A percentile compares a stretch with the other conserved stretches of the same genome.
These are phyloP conservation scores for Avena insularis DNA, from an alignment of 176 grass and related monocot genomes.

Conservation along the genomic window DNA sequence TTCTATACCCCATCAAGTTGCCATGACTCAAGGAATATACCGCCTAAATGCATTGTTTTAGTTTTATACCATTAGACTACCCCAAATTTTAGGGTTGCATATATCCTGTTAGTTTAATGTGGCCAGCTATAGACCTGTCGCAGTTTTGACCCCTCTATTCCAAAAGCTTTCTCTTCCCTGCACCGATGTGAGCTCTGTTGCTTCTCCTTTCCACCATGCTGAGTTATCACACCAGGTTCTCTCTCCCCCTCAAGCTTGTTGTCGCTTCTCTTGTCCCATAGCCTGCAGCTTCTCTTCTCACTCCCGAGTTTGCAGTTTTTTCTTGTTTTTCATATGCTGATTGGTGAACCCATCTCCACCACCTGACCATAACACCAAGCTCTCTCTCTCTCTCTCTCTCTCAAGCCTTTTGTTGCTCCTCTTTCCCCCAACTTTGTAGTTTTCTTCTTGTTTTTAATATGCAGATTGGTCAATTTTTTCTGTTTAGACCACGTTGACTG, in stretches of 20 bases:
- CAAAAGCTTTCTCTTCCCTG: neutral
- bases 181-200: neutral
- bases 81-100: neutral
- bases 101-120: neutral
- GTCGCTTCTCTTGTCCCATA: neutral
- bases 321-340: constrained; percentile 1
- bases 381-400: neutral
- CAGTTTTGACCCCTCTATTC: neutral
- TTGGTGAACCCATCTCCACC: neutral
- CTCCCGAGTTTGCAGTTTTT: constrained; percentile 6
- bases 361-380: neutral
- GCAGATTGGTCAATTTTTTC: neutral
- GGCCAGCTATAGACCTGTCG: constrained; percentile 14
- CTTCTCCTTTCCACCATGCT: constrained; percentile 2
- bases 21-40: constrained; percentile 14
- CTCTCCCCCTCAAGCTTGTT: neutral
- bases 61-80: neutral
- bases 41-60: neutral
- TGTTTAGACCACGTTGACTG: neutral
- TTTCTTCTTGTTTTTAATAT: constrained; percentile 9
- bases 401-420: neutral
- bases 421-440: neutral
- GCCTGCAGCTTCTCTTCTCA: neutral
- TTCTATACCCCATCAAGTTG: neutral
- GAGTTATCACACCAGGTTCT: neutral